Percentiles rank a stretch among this genome's conserved stretches.
These are phyloP conservation scores for Fusarium sp. DNA, from an alignment of 2,329 filamentous ascomycete species.

Conservation along the genomic window DNA sequence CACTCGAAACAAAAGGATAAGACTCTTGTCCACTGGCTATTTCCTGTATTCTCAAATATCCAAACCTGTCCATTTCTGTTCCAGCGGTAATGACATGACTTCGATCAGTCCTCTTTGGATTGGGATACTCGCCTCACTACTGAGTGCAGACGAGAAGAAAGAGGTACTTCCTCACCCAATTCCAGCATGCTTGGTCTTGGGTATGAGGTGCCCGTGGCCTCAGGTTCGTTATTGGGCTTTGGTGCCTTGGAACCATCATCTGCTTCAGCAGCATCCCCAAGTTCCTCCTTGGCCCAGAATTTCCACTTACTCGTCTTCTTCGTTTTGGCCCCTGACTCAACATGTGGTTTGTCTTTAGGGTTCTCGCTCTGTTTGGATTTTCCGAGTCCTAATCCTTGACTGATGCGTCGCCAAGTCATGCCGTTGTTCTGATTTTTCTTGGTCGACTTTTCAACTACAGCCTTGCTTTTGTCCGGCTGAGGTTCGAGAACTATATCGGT, in stretches of 20 bases:
- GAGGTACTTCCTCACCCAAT: neutral
- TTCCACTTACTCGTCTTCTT: conserved; percentile 30
- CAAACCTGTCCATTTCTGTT: neutral
- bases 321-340: neutral
- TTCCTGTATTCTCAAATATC: neutral
- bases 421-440: conserved; percentile 1
- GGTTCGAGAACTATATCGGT: neutral
- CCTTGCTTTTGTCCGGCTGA: neutral
- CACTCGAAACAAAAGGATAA: neutral
- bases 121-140: conserved; percentile 17
- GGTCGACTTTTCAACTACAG: conserved; percentile 17
- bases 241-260: neutral
- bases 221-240: neutral
- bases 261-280: neutral
- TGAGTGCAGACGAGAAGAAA: neutral
- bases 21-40: neutral
- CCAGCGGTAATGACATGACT: neutral
- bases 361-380: conserved; percentile 9
- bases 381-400: conserved; percentile 14
- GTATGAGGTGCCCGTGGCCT: neutral
- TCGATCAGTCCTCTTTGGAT: conserved; percentile 1
- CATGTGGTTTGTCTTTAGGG: neutral
- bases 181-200: conserved; percentile 5
- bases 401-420: conserved; percentile 17
- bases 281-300: conserved; percentile 24